phyloP scores from a whole-genome alignment of 768 basidiomycete species.

The Trametes cingulata region DNA sequence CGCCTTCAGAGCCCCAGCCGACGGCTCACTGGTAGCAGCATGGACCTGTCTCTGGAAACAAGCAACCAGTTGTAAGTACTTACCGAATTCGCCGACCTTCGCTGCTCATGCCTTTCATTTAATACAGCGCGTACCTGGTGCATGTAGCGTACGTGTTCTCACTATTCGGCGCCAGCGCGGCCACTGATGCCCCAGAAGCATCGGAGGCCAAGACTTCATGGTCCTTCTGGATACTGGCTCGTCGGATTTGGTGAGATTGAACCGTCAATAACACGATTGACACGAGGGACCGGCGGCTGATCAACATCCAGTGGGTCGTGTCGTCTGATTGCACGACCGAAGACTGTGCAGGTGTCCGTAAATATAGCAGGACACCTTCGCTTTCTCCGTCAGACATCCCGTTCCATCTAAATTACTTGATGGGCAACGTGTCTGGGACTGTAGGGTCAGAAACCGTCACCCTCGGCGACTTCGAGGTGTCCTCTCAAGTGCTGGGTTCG shows the following conservation, averaged over 20 bases:
- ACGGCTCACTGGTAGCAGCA: background rate
- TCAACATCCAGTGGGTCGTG: constrained; percentile 47
- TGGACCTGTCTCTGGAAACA: constrained; percentile 18
- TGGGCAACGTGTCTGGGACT: constrained; percentile 48
- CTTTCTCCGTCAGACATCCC: constrained; percentile 33
- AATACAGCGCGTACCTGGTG: constrained; percentile 43
- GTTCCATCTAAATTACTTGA: constrained; percentile 53
- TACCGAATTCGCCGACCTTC: background rate
- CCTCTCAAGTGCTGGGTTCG: constrained; percentile 51
- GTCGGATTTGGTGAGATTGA: constrained; percentile 48
- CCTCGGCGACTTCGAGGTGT: constrained; percentile 46
- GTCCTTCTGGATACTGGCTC: constrained; percentile 59
- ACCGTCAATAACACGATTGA: constrained; percentile 3
- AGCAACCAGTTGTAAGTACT: constrained; percentile 29
- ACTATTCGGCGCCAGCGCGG: background rate
- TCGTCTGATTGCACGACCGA: constrained; percentile 44
- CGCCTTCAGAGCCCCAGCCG: background rate
- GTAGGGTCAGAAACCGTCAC: constrained; percentile 48
- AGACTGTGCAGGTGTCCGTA: constrained; percentile 48
- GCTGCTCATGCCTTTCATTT: background rate
- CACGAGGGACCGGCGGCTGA: constrained; percentile 6
- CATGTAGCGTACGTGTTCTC: constrained; percentile 34
- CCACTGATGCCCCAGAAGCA: constrained; percentile 30
- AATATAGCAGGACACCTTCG: constrained; percentile 39
- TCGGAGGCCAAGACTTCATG: constrained; percentile 46